A percentile compares a stretch with the other conserved stretches of the same genome.
Evolutionary conservation across 371 early-diverging fungal genomes (phyloP).

Genomic region (Scutellospora calospora): DNA sequence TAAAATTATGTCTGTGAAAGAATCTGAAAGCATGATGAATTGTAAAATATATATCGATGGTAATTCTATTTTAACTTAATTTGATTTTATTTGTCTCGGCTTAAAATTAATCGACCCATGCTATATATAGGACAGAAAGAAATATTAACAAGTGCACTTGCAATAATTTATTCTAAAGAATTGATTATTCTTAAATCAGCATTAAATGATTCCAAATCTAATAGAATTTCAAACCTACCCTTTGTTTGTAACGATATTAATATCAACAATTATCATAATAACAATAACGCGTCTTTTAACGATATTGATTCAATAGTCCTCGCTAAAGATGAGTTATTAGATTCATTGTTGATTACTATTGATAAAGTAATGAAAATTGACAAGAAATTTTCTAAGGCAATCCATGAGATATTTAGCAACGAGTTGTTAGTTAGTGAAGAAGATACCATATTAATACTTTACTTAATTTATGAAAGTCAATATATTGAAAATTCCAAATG

Average conservation of each 20-base stretch:
- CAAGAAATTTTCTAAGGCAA: background rate
- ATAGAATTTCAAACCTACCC: background rate
- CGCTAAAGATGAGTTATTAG: constrained; percentile 4
- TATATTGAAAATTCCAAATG: background rate
- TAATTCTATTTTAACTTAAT: no score
- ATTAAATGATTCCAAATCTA: background rate
- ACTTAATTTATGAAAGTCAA: constrained; percentile 22
- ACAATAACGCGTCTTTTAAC: background rate
- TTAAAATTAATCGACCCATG: no score
- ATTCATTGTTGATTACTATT: background rate
- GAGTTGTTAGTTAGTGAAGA: background rate
- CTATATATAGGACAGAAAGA: constrained; percentile 19
- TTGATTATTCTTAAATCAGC: background rate
- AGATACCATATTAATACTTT: constrained; percentile 7
- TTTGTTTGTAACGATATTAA: background rate
- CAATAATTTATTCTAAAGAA: background rate
- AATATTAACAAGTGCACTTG: background rate
- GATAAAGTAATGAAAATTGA: constrained; percentile 9
- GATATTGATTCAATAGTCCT: background rate
- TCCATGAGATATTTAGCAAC: background rate
- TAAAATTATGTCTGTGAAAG: background rate
- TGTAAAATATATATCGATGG: constrained; percentile 10
- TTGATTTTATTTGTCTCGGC: background rate
- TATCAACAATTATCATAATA: background rate
- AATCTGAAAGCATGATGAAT: background rate